Percentiles rank a stretch among this genome's conserved stretches.
Evolutionary conservation across 1,284 basidiomycete species (phyloP).

Genomic region (Puccinia polysora): DNA sequence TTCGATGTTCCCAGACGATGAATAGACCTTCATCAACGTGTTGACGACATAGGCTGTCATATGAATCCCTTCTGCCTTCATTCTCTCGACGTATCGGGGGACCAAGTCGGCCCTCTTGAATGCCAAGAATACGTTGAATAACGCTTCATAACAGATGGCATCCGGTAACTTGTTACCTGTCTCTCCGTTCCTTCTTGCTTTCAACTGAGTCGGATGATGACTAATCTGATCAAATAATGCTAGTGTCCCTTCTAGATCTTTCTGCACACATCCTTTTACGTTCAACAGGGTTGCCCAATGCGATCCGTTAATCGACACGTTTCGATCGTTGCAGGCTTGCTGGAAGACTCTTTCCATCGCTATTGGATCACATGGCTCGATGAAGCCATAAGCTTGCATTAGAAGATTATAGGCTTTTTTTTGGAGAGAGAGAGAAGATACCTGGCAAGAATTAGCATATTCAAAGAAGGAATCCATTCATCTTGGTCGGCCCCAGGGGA

Average conservation of each 20-base stretch:
- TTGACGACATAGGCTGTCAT: conserved; percentile 96
- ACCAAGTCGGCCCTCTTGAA: conserved; percentile 75
- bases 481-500: not conserved
- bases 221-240: conserved; percentile 72
- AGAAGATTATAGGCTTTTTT: conserved; percentile 63
- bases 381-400: conserved; percentile 79
- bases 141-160: conserved; percentile 81
- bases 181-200: conserved; percentile 46
- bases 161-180: conserved; percentile 59
- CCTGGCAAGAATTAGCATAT: not conserved
- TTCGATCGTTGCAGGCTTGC: conserved; percentile 59
- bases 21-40: conserved; percentile 81
- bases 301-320: conserved; percentile 67
- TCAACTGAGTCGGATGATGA: conserved; percentile 28
- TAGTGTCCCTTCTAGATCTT: conserved; percentile 73
- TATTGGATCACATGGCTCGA: conserved; percentile 71
- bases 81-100: conserved; percentile 63
- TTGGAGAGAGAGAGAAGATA: conserved; percentile 8
- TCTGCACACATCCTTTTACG: conserved; percentile 74
- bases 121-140: conserved; percentile 73
- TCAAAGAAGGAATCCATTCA: not conserved
- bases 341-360: conserved; percentile 73
- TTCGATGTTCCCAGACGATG: conserved; percentile 66
- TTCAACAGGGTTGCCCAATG: conserved; percentile 92
- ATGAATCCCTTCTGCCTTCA: conserved; percentile 65